phyloP scores from a whole-genome alignment of 129 eudicot genomes.

The Flaveria linearis region DNA sequence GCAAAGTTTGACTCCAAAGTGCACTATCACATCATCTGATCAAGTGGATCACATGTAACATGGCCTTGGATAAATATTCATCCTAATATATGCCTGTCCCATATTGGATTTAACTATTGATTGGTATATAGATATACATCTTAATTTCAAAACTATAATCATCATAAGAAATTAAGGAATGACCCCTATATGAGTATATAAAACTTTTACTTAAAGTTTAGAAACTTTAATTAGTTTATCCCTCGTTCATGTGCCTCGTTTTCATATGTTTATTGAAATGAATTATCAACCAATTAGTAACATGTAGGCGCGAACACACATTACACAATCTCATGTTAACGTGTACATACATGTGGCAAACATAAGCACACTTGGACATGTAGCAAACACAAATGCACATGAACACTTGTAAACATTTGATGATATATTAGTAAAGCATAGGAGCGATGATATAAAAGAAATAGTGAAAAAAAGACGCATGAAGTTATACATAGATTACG shows the following conservation, averaged over 20 bases:
- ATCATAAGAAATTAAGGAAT: background rate
- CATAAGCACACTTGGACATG: background rate
- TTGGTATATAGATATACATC: conserved; percentile 10
- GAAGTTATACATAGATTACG: background rate
- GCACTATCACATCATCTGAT: conserved; percentile 31
- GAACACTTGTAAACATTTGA: background rate
- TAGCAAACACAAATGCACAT: background rate
- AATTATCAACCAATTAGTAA: background rate
- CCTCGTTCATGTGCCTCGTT: background rate
- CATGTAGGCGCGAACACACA: background rate
- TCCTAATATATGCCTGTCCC: conserved; percentile 32
- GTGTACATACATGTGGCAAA: background rate
- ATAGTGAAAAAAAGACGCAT: background rate
- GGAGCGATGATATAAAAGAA: background rate
- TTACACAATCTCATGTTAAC: background rate
- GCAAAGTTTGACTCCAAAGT: conserved; percentile 24
- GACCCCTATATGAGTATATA: background rate
- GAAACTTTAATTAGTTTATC: background rate
- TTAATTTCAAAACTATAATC: background rate
- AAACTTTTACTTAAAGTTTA: background rate
- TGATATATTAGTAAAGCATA: background rate
- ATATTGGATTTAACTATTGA: conserved; percentile 23
- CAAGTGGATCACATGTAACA: conserved; percentile 18
- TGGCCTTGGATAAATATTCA: conserved; percentile 30
- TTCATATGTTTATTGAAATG: too few relatives aligned